Percentiles rank a stretch among this genome's conserved stretches.
Conservation (phyloP, 331 rosid genomes). For the Stylosanthes scabra region DNA sequence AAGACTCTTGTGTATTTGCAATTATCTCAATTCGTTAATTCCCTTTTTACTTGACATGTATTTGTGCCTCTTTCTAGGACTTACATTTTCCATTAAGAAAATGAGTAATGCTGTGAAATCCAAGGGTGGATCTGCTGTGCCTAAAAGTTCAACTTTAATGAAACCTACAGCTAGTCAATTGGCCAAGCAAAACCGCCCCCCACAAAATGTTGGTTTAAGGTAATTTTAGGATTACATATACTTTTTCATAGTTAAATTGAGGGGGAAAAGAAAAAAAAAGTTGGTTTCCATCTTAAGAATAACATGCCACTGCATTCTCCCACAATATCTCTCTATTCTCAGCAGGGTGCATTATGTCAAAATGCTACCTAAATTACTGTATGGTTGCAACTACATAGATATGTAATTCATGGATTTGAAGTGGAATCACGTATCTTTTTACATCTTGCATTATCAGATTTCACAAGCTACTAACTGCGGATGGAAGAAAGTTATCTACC, state of each 20-base stretch:
- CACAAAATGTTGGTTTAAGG: conserved; percentile 64
- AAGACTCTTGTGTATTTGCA: neutral
- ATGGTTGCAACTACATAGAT: neutral
- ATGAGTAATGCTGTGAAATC: conserved; percentile 41
- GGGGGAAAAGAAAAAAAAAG: too few relatives aligned
- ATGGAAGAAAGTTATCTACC: conserved; percentile 58
- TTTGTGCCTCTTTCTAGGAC: conserved; percentile 55
- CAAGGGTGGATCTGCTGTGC: conserved; percentile 48
- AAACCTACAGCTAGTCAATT: conserved; percentile 83
- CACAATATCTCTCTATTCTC: neutral
- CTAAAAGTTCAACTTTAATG: conserved; percentile 75
- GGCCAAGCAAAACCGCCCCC: conserved; percentile 62
- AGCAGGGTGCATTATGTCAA: neutral
- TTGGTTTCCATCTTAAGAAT: neutral
- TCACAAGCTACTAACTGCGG: conserved; percentile 58
- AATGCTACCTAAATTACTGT: conserved; percentile 6
- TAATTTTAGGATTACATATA: conserved; percentile 39
- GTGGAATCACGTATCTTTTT: neutral
- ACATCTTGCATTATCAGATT: conserved; percentile 52
- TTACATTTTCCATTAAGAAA: conserved; percentile 50
- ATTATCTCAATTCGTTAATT: neutral
- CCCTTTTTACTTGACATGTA: conserved; percentile 29
- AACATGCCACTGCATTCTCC: conserved; percentile 17
- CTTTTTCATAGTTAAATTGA: conserved; percentile 3
- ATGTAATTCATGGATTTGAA: conserved; percentile 18